Evolutionary conservation across 805 yeast genomes (phyloP), one percentile per base, ranked within the genome.

Genomic region (Myxozyma sirexii): DNA sequence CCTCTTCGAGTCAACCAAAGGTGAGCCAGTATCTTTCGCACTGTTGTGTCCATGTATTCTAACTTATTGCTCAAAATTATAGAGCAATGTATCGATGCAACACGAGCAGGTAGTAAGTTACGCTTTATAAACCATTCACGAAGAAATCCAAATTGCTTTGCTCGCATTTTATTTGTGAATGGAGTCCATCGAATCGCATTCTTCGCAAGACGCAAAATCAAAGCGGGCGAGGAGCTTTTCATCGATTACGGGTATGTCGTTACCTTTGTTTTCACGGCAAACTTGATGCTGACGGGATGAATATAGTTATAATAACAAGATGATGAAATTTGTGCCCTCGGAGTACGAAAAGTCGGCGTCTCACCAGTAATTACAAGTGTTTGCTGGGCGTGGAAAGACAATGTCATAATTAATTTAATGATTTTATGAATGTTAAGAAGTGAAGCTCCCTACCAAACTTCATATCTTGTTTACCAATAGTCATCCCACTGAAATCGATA

Each of bases 31-130:
- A 21, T 2, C 12, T 13, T 19, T 5, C 5, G 10, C 2, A 29
- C 13, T n/a, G 8, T 1, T n/a, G 17, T n/a, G 26, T 12, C 17
- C 21, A 29, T 6, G 21, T 15, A 4, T 24, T 19, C 26, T 39
- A n/a, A 2, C 15, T 8, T 19, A 10, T 15, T 15, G 27, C 12
- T 2, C 27, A 8, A 4, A 8, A 8, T 19, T 13, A 6, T 44
- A 59, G 65, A 61, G 19, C 62, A 61, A 50, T 61, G 65, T 27
- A 64, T 61, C 17, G 65, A 61, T 31, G 60, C 65, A 12, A 59
- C 60, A 3, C 53, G 64, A 7, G 65, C 65, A 10, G 65, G 65
- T 4, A 59, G 54, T 41, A 61, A 61, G 46, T 42, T 61, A 26
- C 57, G 65, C 7, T 61, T 61, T 35, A 59, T 61, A 42, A 61